Conservation (phyloP, 345 rosid genomes). For the Schrenkiella parvula region DNA sequence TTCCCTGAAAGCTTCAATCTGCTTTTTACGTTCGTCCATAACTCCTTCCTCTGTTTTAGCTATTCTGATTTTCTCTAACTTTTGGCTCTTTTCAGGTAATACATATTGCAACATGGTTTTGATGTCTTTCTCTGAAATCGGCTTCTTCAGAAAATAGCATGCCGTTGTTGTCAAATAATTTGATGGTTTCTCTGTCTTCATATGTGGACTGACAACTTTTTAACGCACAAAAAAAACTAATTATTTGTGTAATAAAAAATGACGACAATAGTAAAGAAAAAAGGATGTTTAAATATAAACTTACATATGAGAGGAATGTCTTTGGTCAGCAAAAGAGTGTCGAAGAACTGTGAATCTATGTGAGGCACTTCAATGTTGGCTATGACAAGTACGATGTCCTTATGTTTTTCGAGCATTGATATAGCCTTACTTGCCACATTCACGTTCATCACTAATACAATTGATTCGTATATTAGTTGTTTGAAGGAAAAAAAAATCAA, state of each 20-base stretch:
- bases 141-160: constrained; percentile 28
- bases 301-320: constrained; percentile 39
- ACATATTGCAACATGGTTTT: constrained; percentile 45
- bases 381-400: constrained; percentile 39
- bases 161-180: constrained; percentile 36
- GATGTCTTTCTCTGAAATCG: constrained; percentile 35
- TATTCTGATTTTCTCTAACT: background rate
- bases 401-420: constrained; percentile 22
- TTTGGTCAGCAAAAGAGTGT: background rate
- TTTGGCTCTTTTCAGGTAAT: background rate
- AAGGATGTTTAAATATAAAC: background rate
- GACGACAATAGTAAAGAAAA: background rate
- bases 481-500: background rate
- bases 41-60: background rate
- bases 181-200: background rate
- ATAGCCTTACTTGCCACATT: constrained; percentile 29
- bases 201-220: constrained; percentile 40
- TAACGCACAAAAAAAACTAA: background rate
- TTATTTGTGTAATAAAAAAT: background rate
- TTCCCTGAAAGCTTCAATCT: background rate
- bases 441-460: constrained; percentile 40
- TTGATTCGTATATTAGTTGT: background rate
- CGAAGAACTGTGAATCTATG: constrained; percentile 25
- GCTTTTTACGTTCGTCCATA: background rate
- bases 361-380: constrained; percentile 35